Conservation (phyloP, 2,329 filamentous ascomycete genomes). For the Neopestalotiopsis sp. region DNA sequence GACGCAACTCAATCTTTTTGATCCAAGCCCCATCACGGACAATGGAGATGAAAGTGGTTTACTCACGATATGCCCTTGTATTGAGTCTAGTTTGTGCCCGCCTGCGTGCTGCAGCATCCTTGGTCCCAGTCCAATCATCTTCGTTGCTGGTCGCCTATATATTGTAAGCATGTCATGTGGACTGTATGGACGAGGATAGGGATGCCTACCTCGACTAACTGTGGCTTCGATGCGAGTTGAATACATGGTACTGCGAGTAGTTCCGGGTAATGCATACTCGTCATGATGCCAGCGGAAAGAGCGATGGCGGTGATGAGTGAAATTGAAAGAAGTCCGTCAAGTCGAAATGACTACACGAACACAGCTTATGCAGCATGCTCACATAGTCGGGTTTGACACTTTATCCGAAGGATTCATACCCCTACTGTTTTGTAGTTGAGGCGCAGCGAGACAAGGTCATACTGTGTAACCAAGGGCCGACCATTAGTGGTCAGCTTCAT, state of each 20-base stretch:
- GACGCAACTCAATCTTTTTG: not conserved
- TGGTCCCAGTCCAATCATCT: constrained; percentile 53
- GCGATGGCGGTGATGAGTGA: constrained; percentile 18
- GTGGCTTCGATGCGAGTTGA: constrained; percentile 40
- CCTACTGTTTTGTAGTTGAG: constrained; percentile 20
- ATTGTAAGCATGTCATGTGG: constrained; percentile 33
- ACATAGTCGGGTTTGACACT: constrained; percentile 24
- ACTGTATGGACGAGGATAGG: constrained; percentile 20
- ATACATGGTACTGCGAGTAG: constrained; percentile 29
- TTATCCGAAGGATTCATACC: constrained; percentile 12
- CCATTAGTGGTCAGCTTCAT: constrained; percentile 9
- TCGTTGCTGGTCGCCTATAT: constrained; percentile 42
- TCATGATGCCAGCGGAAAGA: constrained; percentile 27
- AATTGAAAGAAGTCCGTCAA: not conserved
- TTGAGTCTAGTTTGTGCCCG: constrained; percentile 51
- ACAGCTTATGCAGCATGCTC: constrained; percentile 30
- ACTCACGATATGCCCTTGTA: constrained; percentile 50
- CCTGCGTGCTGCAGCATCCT: constrained; percentile 46
- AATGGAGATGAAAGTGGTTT: constrained; percentile 10
- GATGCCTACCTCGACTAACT: constrained; percentile 44
- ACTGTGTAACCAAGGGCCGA: not conserved
- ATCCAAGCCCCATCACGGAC: not conserved
- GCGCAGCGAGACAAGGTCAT: constrained; percentile 21
- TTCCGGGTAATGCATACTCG: constrained; percentile 26
- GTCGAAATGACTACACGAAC: constrained; percentile 11